These are phyloP conservation scores for Phalaenopsis hybrid DNA, from an alignment of 116 monocot genomes.

Conservation along the genomic window DNA sequence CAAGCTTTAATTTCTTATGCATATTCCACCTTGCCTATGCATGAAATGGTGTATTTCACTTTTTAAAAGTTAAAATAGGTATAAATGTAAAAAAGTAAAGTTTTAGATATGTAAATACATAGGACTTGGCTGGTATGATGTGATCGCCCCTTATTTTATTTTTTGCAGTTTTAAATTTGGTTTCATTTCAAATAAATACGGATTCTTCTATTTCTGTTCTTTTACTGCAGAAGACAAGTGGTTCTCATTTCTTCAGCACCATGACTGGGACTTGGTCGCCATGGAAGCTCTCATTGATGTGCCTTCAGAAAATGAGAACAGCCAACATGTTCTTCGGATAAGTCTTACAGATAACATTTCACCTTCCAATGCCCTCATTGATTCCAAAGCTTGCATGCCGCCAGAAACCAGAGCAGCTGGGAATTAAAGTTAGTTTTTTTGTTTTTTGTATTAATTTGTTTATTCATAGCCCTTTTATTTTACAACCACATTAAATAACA, in stretches of 20 bases:
- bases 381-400: constrained; percentile 15
- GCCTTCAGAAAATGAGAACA: constrained; percentile 44
- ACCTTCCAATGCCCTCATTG: constrained; percentile 4
- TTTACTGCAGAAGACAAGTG: constrained; percentile 56
- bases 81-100: no score
- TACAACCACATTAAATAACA: not conserved
- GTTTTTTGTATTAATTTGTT: not conserved
- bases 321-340: constrained; percentile 32
- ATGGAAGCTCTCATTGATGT: constrained; percentile 71
- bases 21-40: no score
- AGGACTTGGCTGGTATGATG: no score
- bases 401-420: not conserved
- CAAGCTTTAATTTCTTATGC: no score
- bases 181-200: not conserved
- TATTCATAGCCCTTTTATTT: not conserved
- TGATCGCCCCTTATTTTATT: no score
- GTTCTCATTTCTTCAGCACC: constrained; percentile 72
- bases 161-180: not conserved
- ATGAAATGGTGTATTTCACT: no score
- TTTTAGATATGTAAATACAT: no score
- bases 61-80: no score
- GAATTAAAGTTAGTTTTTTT: constrained; percentile 7
- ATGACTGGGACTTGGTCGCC: constrained; percentile 79
- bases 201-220: not conserved
- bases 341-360: constrained; percentile 33